Base-by-base conservation (phyloP, 805 yeast species). In the Metschnikowia aberdeeniae region DNA sequence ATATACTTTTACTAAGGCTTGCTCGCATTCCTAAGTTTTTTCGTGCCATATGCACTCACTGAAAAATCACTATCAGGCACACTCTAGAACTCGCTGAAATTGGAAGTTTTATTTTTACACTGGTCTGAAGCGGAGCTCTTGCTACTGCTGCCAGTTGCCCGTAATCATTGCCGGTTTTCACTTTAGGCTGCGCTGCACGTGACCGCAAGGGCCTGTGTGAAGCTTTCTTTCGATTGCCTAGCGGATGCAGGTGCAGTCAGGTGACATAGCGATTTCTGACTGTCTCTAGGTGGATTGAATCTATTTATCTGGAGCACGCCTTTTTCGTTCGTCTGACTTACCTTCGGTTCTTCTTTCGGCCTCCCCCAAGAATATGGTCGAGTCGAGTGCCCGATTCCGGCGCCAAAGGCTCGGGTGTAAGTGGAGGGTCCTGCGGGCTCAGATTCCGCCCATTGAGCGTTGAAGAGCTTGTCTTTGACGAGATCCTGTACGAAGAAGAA, bases 311-410 rank as follows among this genome's bases (percentile, higher is more conserved):
- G 17, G 4, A 2, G 13, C 12, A 22, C 34, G 6, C 9, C 34
- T 32, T 32, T 14, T 4, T 32, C 11, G 22, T n/a, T 7, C 14
- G 11, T 31, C 32, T 31, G 14, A 13, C 27, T 34, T 17, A 40
- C 31, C 37, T 28, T n/a, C 47, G 17, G 40, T 47, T 52, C 35
- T 38, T 47, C 28, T 50, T 52, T 12, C 54, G 34, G 13, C 52
- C 52, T 3, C 54, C 54, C 6, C 50, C 51, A 19, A 52, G 38
- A 10, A 52, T 42, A 11, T 49, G 36, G 32, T 52, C 55, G 22
- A 52, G 42, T 4, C 52, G 38, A 5, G 45, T 52, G 11, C 47
- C 46, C 4, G 50, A 47, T 22, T 52, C 55, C 14, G 35, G 37
- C 3, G n/a, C 36, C 26, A 35, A 12, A 8, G 51, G 34, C 20